phyloP scores from a whole-genome alignment of 1,284 basidiomycete genomes.

The Ceratobasidium sp. region DNA sequence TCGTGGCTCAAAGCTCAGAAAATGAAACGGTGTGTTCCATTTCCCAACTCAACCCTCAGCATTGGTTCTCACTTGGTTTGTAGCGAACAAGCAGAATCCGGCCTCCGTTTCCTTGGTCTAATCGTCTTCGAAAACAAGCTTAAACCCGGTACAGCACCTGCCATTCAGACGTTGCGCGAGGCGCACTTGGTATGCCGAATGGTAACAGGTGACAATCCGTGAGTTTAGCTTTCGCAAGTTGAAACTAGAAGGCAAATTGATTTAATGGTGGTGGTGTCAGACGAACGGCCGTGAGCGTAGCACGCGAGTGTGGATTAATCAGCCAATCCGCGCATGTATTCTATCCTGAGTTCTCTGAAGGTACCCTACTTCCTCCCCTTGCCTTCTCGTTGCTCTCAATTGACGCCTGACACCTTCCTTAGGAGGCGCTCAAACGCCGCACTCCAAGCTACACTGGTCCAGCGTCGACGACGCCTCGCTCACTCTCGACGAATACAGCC shows the following conservation, averaged over 20 bases:
- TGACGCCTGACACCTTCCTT: too few species aligned
- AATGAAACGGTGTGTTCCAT: conserved; percentile 80
- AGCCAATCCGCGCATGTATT: conserved; percentile 94
- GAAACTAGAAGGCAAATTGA: neutral
- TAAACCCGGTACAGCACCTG: conserved; percentile 91
- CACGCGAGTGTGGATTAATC: conserved; percentile 92
- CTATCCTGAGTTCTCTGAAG: conserved; percentile 81
- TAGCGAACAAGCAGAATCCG: conserved; percentile 94
- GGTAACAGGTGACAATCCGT: conserved; percentile 97
- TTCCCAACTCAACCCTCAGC: conserved; percentile 21
- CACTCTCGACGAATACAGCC: conserved; percentile 88
- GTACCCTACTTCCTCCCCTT: conserved; percentile 56
- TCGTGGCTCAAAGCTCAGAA: conserved; percentile 98
- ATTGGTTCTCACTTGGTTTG: conserved; percentile 29
- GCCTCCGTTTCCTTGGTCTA: conserved; percentile 91
- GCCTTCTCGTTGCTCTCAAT: too few species aligned
- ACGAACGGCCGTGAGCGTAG: conserved; percentile 96
- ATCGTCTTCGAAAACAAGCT: conserved; percentile 99
- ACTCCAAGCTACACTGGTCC: conserved; percentile 87
- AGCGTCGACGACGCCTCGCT: conserved; percentile 90
- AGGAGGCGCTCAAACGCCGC: conserved; percentile 71
- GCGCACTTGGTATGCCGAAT: conserved; percentile 96
- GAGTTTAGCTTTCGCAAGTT: neutral
- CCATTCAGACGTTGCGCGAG: conserved; percentile 87
- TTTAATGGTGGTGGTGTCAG: neutral